phyloP scores from a whole-genome alignment of 148 eudicot species.

The Persicaria tinctoria region DNA sequence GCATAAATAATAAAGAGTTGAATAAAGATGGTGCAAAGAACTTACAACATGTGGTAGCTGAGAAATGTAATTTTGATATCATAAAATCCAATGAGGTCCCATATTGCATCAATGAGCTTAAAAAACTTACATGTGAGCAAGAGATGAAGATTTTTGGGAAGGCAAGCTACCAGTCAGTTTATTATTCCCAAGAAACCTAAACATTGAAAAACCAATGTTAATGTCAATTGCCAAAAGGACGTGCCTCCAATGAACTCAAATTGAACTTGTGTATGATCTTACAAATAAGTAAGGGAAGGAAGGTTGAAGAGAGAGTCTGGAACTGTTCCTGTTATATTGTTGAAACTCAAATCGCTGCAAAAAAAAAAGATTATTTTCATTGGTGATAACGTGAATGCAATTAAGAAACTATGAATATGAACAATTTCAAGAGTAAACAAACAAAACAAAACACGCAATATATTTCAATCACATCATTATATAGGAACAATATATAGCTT shows the following conservation, averaged over 20 bases:
- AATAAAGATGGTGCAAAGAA: neutral
- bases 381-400: too few species aligned
- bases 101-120: neutral
- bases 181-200: conserved; percentile 84
- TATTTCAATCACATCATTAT: neutral
- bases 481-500: neutral
- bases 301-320: conserved; percentile 55
- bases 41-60: too few species aligned
- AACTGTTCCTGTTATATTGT: conserved; percentile 36
- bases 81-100: neutral
- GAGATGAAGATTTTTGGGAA: conserved; percentile 35
- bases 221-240: neutral
- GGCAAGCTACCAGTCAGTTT: conserved; percentile 62
- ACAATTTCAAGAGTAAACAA: too few species aligned
- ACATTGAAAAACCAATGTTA: conserved; percentile 12
- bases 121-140: conserved; percentile 49
- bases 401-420: too few species aligned
- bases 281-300: conserved; percentile 50
- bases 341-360: conserved; percentile 92
- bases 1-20: conserved; percentile 26
- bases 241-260: neutral
- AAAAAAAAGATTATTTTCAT: neutral
- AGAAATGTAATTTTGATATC: neutral
- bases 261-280: conserved; percentile 12
- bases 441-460: neutral